Percentiles rank a stretch among this genome's conserved stretches.
Evolutionary conservation across 768 basidiomycete species (phyloP).

Genomic region (Tulasnella sp.): DNA sequence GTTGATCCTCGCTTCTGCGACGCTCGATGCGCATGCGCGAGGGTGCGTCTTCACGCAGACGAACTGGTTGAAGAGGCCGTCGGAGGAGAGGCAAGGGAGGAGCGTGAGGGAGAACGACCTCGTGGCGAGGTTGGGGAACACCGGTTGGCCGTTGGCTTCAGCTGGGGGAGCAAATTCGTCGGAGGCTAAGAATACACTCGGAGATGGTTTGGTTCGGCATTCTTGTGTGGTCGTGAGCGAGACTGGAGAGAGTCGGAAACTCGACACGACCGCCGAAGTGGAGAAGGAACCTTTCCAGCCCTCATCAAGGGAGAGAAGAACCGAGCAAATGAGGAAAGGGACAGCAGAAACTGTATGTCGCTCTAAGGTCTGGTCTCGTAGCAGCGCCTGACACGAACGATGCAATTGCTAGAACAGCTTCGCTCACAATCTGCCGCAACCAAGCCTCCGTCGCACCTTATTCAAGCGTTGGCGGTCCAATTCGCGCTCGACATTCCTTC

Average conservation of each 20-base stretch:
- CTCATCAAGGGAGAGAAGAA: conserved; percentile 4
- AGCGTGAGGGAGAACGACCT: conserved; percentile 7
- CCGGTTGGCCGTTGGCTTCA: background rate
- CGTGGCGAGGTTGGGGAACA: conserved; percentile 7
- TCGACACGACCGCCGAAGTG: conserved; percentile 21
- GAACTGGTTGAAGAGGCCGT: conserved; percentile 7
- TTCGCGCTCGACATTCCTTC: conserved; percentile 22
- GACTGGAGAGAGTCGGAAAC: conserved; percentile 9
- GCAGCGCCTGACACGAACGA: background rate
- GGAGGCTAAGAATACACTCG: background rate
- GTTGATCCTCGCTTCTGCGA: conserved; percentile 18
- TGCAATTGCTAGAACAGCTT: background rate
- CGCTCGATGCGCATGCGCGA: conserved; percentile 3
- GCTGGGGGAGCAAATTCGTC: background rate
- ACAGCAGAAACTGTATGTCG: background rate
- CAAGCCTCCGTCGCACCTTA: background rate
- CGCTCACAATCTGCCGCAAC: background rate
- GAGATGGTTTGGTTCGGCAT: background rate
- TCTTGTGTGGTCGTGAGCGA: conserved; percentile 14
- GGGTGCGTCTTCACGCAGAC: conserved; percentile 14
- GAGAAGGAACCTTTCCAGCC: conserved; percentile 9
- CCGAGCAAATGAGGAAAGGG: background rate
- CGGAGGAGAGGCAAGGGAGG: background rate
- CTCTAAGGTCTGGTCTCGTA: background rate
- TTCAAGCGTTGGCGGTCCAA: conserved; percentile 8